Evolutionary conservation across 2,329 filamentous ascomycete genomes (phyloP), one percentile per base, ranked within the genome.

Genomic region (Xylaria sp.): DNA sequence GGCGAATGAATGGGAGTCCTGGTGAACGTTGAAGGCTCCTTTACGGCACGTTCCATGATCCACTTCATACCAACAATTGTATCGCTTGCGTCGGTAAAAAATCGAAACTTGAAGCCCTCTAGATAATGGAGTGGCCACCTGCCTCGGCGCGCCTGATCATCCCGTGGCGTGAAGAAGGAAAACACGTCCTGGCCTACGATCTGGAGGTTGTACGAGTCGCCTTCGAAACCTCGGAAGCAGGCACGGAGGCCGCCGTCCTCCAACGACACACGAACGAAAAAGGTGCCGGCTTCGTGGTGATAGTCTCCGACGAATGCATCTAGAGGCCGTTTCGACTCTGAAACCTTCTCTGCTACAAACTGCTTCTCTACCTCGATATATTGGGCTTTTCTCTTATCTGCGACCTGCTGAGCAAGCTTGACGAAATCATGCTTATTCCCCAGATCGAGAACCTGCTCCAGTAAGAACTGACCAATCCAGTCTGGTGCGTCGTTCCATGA

Each of bases 241-340:
- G 47, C 47, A 7, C 47, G 47, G 47, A 48, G 47, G 17, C n/a
- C 47, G 24, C 47, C 47, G 5, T 48, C 47, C 8, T 48, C n/a
- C n/a, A 48, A 21, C n/a, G 47, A 48, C 17, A 48, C 47, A n/a
- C 47, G 47, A 48, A 48, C 47, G 47, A 48, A 48, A 12, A 48
- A 48, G 47, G 47, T 48, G 19, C 47, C 47, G n/a, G 47, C 47
- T 48, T 48, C 47, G 47, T 48, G 47, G n/a, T 48, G 21, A 48
- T 48, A 48, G 47, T 48, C 47, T 48, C 47, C 47, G n/a, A 48
- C n/a, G n/a, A 48, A 48, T 48, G 47, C n/a, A 48, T 48, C n/a
- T 2, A 48, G 47, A 24, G 47, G 47, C 6, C 47, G 47, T 48
- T 48, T 48, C 3, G 47, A 21, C 47, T 48, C 47, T 24, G 47